Percentiles rank a stretch among this genome's conserved stretches.
phyloP scores from a whole-genome alignment of 177 flowering plant genomes.

The Vitis hybrid region DNA sequence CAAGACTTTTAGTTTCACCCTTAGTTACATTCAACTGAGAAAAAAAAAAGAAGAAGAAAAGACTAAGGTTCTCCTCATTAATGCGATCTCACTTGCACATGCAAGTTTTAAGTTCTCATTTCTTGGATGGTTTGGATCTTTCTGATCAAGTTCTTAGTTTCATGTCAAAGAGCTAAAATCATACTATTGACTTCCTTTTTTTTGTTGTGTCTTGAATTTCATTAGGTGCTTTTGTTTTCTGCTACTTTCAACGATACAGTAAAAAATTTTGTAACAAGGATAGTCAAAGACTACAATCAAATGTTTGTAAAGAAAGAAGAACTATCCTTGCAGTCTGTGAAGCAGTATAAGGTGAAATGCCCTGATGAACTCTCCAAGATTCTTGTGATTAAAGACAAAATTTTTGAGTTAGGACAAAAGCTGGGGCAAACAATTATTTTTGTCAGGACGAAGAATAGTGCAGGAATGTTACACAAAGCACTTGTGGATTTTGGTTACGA shows the following conservation, averaged over 20 bases:
- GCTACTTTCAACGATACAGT: conserved; percentile 88
- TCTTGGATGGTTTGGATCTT: no score
- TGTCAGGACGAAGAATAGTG: conserved; percentile 55
- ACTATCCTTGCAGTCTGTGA: conserved; percentile 68
- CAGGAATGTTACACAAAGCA: conserved; percentile 49
- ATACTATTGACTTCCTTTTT: no score
- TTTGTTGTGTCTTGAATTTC: no score
- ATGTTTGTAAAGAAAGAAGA: conserved; percentile 94
- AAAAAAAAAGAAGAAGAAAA: no score
- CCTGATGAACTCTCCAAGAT: conserved; percentile 41
- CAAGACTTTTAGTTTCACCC: no score
- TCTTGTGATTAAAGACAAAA: conserved; percentile 60
- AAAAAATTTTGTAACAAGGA: conserved; percentile 64
- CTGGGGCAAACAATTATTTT: conserved; percentile 53
- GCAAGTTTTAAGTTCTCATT: no score
- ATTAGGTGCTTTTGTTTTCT: conserved; percentile 85
- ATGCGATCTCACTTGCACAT: no score
- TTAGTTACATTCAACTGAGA: no score
- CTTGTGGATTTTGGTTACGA: conserved; percentile 62
- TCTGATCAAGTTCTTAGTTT: no score
- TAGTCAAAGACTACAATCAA: conserved; percentile 68
- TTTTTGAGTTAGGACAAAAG: conserved; percentile 65
- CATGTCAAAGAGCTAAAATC: no score
- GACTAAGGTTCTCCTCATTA: no score
- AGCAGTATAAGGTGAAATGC: conserved; percentile 72